Evolutionary conservation across 148 eudicot species (phyloP), one percentile per base, ranked within the genome.

Genomic region (Camellia japonica): DNA sequence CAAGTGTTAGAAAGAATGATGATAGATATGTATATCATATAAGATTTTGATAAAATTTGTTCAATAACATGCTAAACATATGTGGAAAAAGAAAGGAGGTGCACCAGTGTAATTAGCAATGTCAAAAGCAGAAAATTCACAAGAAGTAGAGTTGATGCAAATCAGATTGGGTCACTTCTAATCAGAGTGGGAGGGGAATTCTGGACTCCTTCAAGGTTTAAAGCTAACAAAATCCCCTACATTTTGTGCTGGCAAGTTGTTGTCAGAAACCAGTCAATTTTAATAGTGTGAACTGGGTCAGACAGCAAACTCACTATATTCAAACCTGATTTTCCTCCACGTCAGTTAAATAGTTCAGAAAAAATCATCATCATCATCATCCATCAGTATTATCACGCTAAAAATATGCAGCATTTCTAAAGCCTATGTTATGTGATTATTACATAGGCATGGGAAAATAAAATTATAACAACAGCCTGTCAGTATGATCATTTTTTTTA

Each of bases 311-410:
- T 55, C 42, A 55, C 38, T 20, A 3, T 23, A 9, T 63, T 47
- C 59, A 58, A 46, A 65, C 15, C 13, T 58, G 10, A 74, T 38
- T 74, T 60, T 44, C 23, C 56, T 62, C 44, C 30, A 42, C 41
- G 66, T 74, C 78, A 75, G 56, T 62, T 62, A 43, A 46, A 15
- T n/a, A 20, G 68, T 9, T 20, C 55, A 76, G 30, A 41, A 60
- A 20, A 43, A 58, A 42, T 10, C 59, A 44, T 12, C 19, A 11
- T 60, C 67, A 55, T 30, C 38, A 30, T 30, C 38, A 30, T 30
- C 30, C 16, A 20, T 9, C 14, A 59, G 23, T 23, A 23, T 41
- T 16, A 60, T 41, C 76, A 54, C 0, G 46, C 61, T 56, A 58
- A 74, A 58, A 44, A 44, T 20, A 62, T 38, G 23, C 55, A 61